Base-by-base conservation (phyloP, 495 filamentous ascomycete genomes). In the Aspergillus kassunensis region DNA sequence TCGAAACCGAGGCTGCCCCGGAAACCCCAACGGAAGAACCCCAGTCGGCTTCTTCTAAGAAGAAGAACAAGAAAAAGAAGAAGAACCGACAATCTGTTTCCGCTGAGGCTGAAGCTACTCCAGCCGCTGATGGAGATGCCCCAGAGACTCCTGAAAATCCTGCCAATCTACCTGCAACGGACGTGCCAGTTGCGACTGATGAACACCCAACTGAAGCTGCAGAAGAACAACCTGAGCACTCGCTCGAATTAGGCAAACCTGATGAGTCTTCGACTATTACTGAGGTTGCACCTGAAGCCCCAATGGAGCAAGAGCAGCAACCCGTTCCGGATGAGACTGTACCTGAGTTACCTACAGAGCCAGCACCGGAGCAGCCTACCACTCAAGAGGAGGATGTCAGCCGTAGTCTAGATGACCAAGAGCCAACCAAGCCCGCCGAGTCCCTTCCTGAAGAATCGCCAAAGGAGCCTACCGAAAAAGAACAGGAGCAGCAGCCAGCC, bases 81-180 rank as follows among this genome's bases (percentile, higher is more conserved):
- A 71, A 67, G 61, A 69, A 68, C 50, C 56, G 54, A 23, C 62
- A 64, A 42, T 66, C 66, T 8, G 41, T 54, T 51, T 47, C 53
- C 13, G n/a, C 51, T 13, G 58, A 61, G 4, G 56, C 53, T 44
- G 45, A 31, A 18, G 7, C 42, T 35, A 24, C 58, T 37, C 30
- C 58, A 15, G 33, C 39, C 5, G 31, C 31, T n/a, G 61, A 57
- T 46, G 50, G 58, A 21, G 36, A 47, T 29, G 19, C 23, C 13
- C 8, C 20, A 13, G 51, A 40, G 29, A n/a, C n/a, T n/a, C n/a
- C n/a, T n/a, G n/a, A n/a, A n/a, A n/a, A n/a, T n/a, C 1, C 39
- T 27, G 30, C 29, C 5, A 40, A 55, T 12, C 7, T 7, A n/a
- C 6, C 42, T 10, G 11, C 42, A 23, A 4, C 23, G 7, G 40